Evolutionary conservation across 208 protist genomes (phyloP).

Genomic region (Crithidia bombi): DNA sequence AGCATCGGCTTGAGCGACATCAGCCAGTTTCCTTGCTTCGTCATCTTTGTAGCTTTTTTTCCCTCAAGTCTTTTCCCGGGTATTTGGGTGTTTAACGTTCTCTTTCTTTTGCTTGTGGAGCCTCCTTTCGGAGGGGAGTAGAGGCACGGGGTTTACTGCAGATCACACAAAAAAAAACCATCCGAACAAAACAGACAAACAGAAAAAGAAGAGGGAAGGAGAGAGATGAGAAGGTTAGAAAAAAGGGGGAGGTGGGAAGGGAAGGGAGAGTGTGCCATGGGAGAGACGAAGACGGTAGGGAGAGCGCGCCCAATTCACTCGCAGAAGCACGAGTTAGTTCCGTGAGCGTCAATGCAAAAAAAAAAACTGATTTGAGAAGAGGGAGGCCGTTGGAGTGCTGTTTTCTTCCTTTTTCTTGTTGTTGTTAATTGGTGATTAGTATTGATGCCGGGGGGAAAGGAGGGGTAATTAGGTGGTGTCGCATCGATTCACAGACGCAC

Average conservation of each 20-base stretch:
- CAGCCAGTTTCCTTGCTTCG: conserved; percentile 59
- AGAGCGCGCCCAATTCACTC: no score
- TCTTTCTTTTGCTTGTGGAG: neutral
- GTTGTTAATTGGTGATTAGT: neutral
- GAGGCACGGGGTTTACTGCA: neutral
- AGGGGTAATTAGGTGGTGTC: neutral
- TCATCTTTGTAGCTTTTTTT: conserved; percentile 16
- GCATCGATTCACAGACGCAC: neutral
- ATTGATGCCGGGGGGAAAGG: neutral
- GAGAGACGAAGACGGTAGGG: no score
- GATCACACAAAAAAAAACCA: neutral
- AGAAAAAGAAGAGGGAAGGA: conserved; percentile 9
- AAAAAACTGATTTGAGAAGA: neutral
- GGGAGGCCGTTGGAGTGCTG: neutral
- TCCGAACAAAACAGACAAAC: neutral
- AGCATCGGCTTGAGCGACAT: conserved; percentile 95
- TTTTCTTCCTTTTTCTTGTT: neutral
- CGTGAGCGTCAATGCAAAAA: conserved; percentile 1
- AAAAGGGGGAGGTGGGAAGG: neutral
- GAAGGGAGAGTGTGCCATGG: neutral
- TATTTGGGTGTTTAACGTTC: neutral
- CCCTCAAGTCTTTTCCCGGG: neutral
- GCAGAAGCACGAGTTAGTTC: no score
- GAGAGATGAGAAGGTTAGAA: neutral
- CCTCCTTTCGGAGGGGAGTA: no score